Conservation (phyloP, 805 yeast genomes). For the Candida tallmaniae region DNA sequence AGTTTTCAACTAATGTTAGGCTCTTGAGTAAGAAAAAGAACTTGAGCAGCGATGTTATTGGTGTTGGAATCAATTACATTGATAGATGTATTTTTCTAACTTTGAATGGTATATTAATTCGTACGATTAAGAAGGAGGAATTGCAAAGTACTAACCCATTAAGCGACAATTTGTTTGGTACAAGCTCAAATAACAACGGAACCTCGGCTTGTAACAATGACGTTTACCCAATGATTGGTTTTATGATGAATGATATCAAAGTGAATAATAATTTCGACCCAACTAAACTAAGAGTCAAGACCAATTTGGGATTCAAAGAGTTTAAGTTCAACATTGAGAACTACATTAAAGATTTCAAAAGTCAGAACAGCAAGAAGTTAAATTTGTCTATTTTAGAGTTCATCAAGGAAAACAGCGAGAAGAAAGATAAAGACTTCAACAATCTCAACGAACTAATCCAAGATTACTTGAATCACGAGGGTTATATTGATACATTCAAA, state of each 20-base stretch:
- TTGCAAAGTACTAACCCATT: constrained; percentile 17
- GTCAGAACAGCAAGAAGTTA: constrained; percentile 17
- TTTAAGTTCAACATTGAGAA: constrained; percentile 59
- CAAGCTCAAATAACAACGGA: constrained; percentile 18
- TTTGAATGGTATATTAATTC: constrained; percentile 63
- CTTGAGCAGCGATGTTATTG: constrained; percentile 54
- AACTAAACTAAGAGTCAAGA: constrained; percentile 25
- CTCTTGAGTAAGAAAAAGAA: constrained; percentile 8
- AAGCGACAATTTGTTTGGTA: constrained; percentile 18
- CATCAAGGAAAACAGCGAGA: too few relatives aligned
- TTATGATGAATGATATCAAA: constrained; percentile 29
- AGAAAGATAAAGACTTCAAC: constrained; percentile 21
- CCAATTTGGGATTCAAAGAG: constrained; percentile 55
- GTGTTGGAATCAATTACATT: constrained; percentile 76
- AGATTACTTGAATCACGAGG: constrained; percentile 38
- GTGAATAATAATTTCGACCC: constrained; percentile 17
- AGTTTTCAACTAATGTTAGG: constrained; percentile 24
- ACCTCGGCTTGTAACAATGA: too few relatives aligned
- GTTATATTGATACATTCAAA: constrained; percentile 30
- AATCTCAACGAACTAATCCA: constrained; percentile 29
- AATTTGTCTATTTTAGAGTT: constrained; percentile 17
- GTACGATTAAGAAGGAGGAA: constrained; percentile 21
- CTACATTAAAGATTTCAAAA: constrained; percentile 46
- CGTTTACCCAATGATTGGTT: constrained; percentile 33
- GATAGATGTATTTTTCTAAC: constrained; percentile 67